These are phyloP conservation scores for Diaporthe sp. DNA, from an alignment of 2,329 filamentous ascomycete genomes.

Conservation along the genomic window DNA sequence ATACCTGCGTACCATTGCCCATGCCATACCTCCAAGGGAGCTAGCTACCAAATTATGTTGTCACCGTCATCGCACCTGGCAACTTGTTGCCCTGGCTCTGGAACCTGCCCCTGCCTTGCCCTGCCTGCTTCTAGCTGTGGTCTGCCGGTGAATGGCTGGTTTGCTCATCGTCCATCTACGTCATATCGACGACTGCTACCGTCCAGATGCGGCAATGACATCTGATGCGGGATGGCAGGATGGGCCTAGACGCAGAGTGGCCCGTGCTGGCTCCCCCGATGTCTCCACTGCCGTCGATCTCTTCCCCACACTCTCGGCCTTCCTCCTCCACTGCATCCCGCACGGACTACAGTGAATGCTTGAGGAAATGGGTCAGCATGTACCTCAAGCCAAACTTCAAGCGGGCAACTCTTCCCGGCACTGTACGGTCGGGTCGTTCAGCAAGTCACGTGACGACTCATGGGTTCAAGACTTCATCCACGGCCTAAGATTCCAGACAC, in stretches of 20 bases:
- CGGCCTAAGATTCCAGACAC: no score
- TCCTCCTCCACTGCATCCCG: not conserved
- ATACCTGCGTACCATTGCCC: not conserved
- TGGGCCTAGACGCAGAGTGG: not conserved
- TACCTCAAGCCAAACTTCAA: not conserved
- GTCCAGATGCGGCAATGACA: constrained; percentile 22
- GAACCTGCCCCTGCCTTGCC: not conserved
- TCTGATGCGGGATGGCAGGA: not conserved
- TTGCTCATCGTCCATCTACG: constrained; percentile 3
- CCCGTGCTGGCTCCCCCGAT: not conserved
- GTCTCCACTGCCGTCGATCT: constrained; percentile 12
- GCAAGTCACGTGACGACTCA: no score
- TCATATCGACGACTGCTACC: constrained; percentile 18
- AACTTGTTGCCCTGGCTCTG: not conserved
- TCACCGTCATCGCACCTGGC: constrained; percentile 3
- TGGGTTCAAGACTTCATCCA: no score
- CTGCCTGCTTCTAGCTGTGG: not conserved
- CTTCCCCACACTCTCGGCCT: not conserved
- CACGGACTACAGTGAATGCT: not conserved
- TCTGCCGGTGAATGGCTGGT: not conserved
- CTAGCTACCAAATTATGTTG: not conserved
- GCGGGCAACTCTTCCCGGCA: no score
- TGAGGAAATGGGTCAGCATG: not conserved
- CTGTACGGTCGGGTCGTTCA: not conserved
- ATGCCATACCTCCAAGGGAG: not conserved